Conservation (phyloP, 805 yeast species). For the Ogataea trehaloabstinens region DNA sequence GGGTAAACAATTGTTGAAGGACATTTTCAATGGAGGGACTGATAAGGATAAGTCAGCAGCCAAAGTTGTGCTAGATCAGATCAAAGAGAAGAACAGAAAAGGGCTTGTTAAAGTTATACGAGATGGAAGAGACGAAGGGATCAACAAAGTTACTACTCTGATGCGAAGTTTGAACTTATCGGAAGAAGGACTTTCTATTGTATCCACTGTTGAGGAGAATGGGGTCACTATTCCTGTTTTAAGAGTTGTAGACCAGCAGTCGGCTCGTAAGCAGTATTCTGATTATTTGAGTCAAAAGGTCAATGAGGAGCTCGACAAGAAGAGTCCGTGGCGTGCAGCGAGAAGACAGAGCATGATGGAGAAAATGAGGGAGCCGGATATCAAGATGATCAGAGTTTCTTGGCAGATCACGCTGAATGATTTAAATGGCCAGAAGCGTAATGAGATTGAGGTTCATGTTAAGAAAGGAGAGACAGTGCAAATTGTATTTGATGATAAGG, state of each 20-base stretch:
- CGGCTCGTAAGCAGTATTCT: conserved; percentile 27
- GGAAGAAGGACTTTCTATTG: conserved; percentile 25
- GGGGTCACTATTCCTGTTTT: conserved; percentile 19
- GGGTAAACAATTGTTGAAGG: too few species aligned
- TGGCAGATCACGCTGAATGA: conserved; percentile 60
- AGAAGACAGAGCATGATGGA: conserved; percentile 8
- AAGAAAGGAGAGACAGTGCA: conserved; percentile 42
- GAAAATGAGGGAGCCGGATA: conserved; percentile 20
- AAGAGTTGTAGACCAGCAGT: conserved; percentile 22
- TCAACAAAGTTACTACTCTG: conserved; percentile 9
- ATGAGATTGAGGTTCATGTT: conserved; percentile 46
- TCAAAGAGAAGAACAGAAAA: conserved; percentile 12
- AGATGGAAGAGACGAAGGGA: conserved; percentile 16
- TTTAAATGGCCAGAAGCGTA: conserved; percentile 48
- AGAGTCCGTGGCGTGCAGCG: conserved; percentile 14
- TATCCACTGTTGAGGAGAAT: conserved; percentile 12
- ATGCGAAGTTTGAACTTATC: conserved; percentile 19
- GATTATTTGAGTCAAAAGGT: conserved; percentile 25
- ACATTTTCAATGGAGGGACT: conserved; percentile 25
- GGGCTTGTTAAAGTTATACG: conserved; percentile 22
- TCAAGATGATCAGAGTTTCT: conserved; percentile 49
- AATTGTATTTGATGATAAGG: conserved; percentile 40
- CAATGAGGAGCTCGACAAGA: conserved; percentile 12
- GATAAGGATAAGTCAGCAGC: conserved; percentile 28
- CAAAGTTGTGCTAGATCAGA: conserved; percentile 18